Conservation (phyloP, 1,139 yeast genomes). For the Candida albicans region DNA sequence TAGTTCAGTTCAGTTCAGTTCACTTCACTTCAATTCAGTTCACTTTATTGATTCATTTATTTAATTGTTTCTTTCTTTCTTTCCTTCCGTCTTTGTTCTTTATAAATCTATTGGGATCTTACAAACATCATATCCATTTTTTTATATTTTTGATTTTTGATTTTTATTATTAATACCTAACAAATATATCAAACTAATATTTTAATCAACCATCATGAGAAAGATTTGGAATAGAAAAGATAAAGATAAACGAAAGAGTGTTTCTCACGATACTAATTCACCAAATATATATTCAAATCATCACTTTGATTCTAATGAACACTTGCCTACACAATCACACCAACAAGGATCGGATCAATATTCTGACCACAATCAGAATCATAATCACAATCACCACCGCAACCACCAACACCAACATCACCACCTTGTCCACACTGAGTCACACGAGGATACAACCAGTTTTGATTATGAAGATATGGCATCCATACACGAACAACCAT, state of each 20-base stretch:
- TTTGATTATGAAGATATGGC: constrained; percentile 5
- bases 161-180: not conserved
- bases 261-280: constrained; percentile 1
- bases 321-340: not conserved
- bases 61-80: too few relatives aligned
- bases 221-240: constrained; percentile 23
- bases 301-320: constrained; percentile 2
- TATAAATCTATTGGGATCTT: too few relatives aligned
- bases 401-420: not conserved
- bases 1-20: too few relatives aligned
- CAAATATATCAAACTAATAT: not conserved
- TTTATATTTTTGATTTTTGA: too few relatives aligned
- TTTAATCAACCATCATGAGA: constrained; percentile 16
- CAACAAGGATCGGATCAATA: not conserved
- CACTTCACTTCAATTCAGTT: too few relatives aligned
- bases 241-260: constrained; percentile 18
- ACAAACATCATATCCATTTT: too few relatives aligned
- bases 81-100: too few relatives aligned
- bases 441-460: too few relatives aligned
- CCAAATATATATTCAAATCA: constrained; percentile 3
- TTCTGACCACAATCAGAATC: not conserved
- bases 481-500: constrained; percentile 8
- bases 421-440: too few relatives aligned
- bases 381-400: not conserved
- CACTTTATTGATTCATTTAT: too few relatives aligned